phyloP scores from a whole-genome alignment of 805 yeast genomes.

The Gaillardinia entomophila region DNA sequence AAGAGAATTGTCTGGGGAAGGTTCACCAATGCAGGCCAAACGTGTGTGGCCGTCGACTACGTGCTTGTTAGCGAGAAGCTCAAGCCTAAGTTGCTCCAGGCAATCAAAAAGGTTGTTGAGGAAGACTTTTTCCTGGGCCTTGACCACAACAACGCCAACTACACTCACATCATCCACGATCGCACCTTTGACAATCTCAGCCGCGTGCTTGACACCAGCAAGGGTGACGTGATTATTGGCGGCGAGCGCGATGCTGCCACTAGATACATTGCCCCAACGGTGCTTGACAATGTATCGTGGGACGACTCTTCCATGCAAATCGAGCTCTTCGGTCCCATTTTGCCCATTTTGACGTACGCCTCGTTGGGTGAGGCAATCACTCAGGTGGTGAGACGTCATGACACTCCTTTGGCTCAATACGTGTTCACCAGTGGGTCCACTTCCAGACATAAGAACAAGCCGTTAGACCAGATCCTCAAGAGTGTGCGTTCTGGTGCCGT shows the following conservation, averaged over 20 bases:
- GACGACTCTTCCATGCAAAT: constrained; percentile 66
- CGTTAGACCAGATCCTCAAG: constrained; percentile 36
- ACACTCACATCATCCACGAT: constrained; percentile 57
- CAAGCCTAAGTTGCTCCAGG: constrained; percentile 45
- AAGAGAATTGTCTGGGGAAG: constrained; percentile 74
- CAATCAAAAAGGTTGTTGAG: constrained; percentile 33
- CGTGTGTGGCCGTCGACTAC: constrained; percentile 88
- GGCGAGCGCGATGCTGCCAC: constrained; percentile 35
- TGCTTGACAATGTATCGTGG: constrained; percentile 58
- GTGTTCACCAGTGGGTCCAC: constrained; percentile 48
- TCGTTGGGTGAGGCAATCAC: constrained; percentile 40
- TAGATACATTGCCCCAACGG: constrained; percentile 65
- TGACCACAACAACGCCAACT: constrained; percentile 17
- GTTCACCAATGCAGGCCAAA: constrained; percentile 79
- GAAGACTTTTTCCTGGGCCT: constrained; percentile 42
- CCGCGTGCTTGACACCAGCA: constrained; percentile 40
- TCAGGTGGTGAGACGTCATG: constrained; percentile 43
- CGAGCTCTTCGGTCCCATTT: constrained; percentile 81
- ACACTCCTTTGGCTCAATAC: constrained; percentile 79
- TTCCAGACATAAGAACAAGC: constrained; percentile 40
- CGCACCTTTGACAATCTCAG: constrained; percentile 45
- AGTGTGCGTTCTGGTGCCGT: constrained; percentile 68
- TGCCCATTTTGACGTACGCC: constrained; percentile 62
- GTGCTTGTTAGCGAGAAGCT: constrained; percentile 57
- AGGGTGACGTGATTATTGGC: constrained; percentile 49